These are phyloP conservation scores for Xylaria sp. DNA, from an alignment of 2,329 filamentous ascomycete species.

Conservation along the genomic window DNA sequence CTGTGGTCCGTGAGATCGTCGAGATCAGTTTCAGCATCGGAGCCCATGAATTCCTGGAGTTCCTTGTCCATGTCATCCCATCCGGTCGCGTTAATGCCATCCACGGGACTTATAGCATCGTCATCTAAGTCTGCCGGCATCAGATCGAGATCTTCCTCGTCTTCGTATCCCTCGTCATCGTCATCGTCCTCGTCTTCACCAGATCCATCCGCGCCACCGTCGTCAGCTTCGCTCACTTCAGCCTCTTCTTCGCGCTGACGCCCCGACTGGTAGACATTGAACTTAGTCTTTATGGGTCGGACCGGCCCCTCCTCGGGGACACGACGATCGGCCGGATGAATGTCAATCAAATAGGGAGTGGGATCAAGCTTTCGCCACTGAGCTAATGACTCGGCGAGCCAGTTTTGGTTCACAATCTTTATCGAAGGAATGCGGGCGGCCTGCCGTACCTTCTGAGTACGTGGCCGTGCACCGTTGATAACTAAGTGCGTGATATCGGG, in stretches of 20 bases:
- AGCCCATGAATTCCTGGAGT: constrained; percentile 58
- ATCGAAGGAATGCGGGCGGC: constrained; percentile 74
- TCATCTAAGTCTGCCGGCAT: constrained; percentile 46
- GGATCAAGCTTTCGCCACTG: constrained; percentile 81
- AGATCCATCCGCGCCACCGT: constrained; percentile 39
- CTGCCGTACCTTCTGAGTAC: constrained; percentile 86
- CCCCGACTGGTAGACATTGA: constrained; percentile 34
- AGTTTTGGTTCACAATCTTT: constrained; percentile 87
- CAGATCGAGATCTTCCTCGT: constrained; percentile 42
- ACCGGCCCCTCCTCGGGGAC: constrained; percentile 27
- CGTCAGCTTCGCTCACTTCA: constrained; percentile 38
- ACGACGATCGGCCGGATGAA: constrained; percentile 62
- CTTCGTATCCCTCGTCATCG: constrained; percentile 31
- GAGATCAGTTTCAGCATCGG: constrained; percentile 44
- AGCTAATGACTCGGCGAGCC: constrained; percentile 79
- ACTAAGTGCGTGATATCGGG: constrained; percentile 68
- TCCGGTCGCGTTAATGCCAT: constrained; percentile 29
- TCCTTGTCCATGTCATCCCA: constrained; percentile 52
- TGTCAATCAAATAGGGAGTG: constrained; percentile 67
- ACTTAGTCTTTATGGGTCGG: constrained; percentile 42
- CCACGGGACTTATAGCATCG: constrained; percentile 32
- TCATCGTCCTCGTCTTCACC: constrained; percentile 34
- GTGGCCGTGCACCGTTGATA: constrained; percentile 62
- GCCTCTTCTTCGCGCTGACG: constrained; percentile 21
- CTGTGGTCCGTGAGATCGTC: constrained; percentile 33